Evolutionary conservation across 2,329 filamentous ascomycete genomes (phyloP).

Genomic region (Fusarium algeriense): DNA sequence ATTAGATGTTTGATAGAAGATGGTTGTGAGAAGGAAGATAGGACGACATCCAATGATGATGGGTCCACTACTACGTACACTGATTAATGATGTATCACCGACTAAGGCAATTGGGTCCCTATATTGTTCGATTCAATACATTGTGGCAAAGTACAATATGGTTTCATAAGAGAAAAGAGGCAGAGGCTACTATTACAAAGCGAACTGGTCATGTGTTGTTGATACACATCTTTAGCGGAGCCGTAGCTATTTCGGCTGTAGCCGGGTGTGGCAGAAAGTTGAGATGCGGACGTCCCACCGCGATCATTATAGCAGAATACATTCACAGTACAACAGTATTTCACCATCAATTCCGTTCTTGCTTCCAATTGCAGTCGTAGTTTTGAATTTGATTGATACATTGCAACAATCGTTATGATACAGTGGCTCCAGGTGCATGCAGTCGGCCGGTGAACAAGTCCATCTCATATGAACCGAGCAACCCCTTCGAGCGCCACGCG

Average conservation of each 20-base stretch:
- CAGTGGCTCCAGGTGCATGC: constrained; percentile 48
- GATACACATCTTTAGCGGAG: constrained; percentile 33
- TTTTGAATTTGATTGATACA: constrained; percentile 46
- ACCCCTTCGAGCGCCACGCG: constrained; percentile 33
- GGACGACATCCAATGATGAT: constrained; percentile 15
- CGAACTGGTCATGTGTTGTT: constrained; percentile 17
- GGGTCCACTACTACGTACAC: constrained; percentile 31
- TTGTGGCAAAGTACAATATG: not conserved
- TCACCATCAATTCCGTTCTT: constrained; percentile 10
- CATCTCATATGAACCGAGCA: constrained; percentile 39
- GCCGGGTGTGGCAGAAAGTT: constrained; percentile 44
- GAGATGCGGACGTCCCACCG: constrained; percentile 25
- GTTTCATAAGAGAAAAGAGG: not conserved
- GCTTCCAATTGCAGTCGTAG: constrained; percentile 26
- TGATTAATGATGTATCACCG: constrained; percentile 11
- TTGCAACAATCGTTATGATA: constrained; percentile 53
- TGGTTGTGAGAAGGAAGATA: constrained; percentile 29
- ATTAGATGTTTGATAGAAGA: constrained; percentile 24
- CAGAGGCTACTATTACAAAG: not conserved
- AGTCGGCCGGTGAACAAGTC: constrained; percentile 39
- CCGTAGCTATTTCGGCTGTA: constrained; percentile 40
- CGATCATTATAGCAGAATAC: constrained; percentile 6
- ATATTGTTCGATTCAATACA: not conserved
- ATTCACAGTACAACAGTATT: constrained; percentile 18
- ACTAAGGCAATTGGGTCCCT: not conserved